A percentile compares a stretch with the other conserved stretches of the same genome.
Conservation (phyloP, 495 filamentous ascomycete species). For the Hyaloscypha variabilis region DNA sequence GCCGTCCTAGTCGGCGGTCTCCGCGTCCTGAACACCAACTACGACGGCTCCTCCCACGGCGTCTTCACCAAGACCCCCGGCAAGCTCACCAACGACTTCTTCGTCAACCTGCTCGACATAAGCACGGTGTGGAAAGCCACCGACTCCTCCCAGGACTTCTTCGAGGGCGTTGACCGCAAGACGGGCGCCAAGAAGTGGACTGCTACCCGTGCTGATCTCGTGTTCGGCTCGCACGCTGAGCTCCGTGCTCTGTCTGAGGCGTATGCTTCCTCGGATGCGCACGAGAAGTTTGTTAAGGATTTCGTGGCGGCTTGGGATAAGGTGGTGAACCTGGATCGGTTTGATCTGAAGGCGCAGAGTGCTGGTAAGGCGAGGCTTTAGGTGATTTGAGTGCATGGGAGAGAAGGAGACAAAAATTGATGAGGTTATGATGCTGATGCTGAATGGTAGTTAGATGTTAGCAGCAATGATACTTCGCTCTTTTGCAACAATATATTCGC, state of each 20-base stretch:
- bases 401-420: too few species aligned
- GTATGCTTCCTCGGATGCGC: constrained; percentile 55
- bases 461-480: background rate
- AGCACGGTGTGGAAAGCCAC: constrained; percentile 62
- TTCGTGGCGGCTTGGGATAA: constrained; percentile 72
- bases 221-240: constrained; percentile 72
- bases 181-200: constrained; percentile 69
- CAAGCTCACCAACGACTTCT: constrained; percentile 74
- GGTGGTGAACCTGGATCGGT: constrained; percentile 72
- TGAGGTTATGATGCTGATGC: background rate
- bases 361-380: constrained; percentile 15
- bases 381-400: background rate
- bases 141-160: constrained; percentile 50
- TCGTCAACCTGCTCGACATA: constrained; percentile 71
- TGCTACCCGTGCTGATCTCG: constrained; percentile 66
- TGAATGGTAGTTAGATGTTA: background rate
- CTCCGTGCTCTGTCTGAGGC: constrained; percentile 69
- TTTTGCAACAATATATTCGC: background rate
- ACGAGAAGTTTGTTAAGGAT: constrained; percentile 68
- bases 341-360: constrained; percentile 46
- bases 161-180: constrained; percentile 66
- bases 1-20: constrained; percentile 69
- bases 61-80: constrained; percentile 66
- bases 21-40: constrained; percentile 66
- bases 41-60: constrained; percentile 61